Conservation (phyloP, 1,139 yeast species). For the Kodamaea arcana region DNA sequence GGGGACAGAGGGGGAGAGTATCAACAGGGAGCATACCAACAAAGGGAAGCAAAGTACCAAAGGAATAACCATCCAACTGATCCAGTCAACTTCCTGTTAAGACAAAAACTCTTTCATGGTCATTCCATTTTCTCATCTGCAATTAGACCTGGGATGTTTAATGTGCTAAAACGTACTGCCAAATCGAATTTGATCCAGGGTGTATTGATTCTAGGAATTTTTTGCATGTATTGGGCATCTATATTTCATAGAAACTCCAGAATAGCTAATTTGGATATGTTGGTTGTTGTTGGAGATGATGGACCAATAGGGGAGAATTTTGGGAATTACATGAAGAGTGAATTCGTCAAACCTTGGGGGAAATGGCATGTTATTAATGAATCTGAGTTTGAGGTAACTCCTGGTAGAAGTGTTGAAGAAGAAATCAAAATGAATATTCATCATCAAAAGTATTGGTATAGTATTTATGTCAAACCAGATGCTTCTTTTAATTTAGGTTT, state of each 20-base stretch:
- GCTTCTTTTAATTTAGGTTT: constrained; percentile 20
- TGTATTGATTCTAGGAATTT: constrained; percentile 25
- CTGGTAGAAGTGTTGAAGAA: constrained; percentile 16
- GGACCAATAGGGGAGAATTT: constrained; percentile 33
- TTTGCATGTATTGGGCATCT: constrained; percentile 46
- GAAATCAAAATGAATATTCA: constrained; percentile 36
- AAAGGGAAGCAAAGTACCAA: not conserved
- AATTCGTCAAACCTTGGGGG: constrained; percentile 17
- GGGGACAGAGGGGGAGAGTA: no score
- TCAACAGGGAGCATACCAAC: not conserved
- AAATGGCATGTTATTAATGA: constrained; percentile 19
- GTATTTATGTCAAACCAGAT: constrained; percentile 37
- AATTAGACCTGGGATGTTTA: not conserved
- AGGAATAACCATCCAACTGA: not conserved
- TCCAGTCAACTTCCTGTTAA: not conserved
- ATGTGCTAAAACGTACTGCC: constrained; percentile 13
- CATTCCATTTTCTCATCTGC: not conserved
- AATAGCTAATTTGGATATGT: constrained; percentile 30
- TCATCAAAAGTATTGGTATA: constrained; percentile 44
- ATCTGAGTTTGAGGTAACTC: constrained; percentile 16
- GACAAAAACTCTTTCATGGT: not conserved
- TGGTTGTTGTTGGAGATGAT: constrained; percentile 39
- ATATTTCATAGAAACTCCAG: constrained; percentile 26
- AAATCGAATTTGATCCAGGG: constrained; percentile 22
- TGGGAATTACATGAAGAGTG: constrained; percentile 15